Percentiles rank a stretch among this genome's conserved stretches.
Evolutionary conservation across 345 rosid species (phyloP).

Genomic region (Euphorbia tirucalli): DNA sequence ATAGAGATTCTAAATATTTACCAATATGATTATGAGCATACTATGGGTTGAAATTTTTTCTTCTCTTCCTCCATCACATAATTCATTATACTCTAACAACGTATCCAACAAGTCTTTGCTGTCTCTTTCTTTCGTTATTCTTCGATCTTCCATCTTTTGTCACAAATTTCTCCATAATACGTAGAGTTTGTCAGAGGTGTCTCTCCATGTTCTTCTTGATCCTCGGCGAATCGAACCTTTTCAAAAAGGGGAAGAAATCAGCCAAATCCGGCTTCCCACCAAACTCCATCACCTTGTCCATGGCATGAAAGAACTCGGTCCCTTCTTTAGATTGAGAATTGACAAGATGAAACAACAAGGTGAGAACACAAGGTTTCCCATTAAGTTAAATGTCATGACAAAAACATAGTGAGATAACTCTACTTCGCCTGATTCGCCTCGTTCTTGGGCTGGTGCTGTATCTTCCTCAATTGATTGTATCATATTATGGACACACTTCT

Average conservation of each 20-base stretch:
- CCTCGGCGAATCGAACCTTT: conserved; percentile 28
- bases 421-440: background rate
- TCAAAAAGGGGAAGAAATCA: background rate
- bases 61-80: conserved; percentile 8
- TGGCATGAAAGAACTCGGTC: conserved; percentile 8
- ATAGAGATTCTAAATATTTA: too few relatives aligned
- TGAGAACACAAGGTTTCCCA: conserved; percentile 23
- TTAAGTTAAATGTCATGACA: background rate
- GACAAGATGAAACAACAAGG: conserved; percentile 20
- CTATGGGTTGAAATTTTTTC: conserved; percentile 2
- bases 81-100: conserved; percentile 13
- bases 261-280: background rate
- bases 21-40: conserved; percentile 1
- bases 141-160: background rate
- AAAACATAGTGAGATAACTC: background rate
- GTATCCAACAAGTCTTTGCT: conserved; percentile 14
- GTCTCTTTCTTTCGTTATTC: background rate
- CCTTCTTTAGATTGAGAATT: conserved; percentile 10
- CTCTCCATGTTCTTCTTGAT: conserved; percentile 21
- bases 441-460: background rate
- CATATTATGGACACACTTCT: background rate
- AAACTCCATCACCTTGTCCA: conserved; percentile 4
- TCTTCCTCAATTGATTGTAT: background rate
- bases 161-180: background rate
- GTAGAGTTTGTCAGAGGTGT: background rate